Evolutionary conservation across 208 protist species (phyloP), one percentile per base, ranked within the genome.

Genomic region (Phytomonas sp.): DNA sequence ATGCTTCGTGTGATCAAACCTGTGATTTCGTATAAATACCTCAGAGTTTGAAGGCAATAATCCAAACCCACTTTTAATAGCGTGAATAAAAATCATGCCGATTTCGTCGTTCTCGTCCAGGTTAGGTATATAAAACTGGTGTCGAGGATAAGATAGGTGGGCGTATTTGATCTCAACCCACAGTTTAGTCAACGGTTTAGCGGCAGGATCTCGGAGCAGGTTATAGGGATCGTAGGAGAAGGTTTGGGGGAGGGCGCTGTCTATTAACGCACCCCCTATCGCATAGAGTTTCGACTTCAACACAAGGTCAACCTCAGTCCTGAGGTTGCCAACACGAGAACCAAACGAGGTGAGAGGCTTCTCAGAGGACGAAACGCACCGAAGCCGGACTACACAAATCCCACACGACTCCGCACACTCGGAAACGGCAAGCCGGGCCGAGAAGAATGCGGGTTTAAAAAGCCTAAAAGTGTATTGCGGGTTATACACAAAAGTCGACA

Each of bases 401-500:
- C 59, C 77, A 61, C 82, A 89, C 14, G 75, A 72, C 66, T 78
- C 71, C 34, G 71, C 74, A 63, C 70, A 68, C 33, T 63, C 68
- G 1, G 70, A 65, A 37, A 79, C 77, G 76, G 82, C 66, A 67
- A 89, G 72, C 0, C 86, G 77, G 66, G 85, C 73, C 23, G 83
- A 89, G 37, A 92, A 40, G 70, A 81, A 78, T 30, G 83, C 78
- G n/a, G 88, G 77, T 61, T 82, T 79, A 16, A 70, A 66, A 0
- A 94, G 69, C 26, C 73, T 77, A 19, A 94, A 77, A n/a, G 67
- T 32, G 78, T 92, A 94, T 75, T 94, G 89, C 34, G 82, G 75
- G 52, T 79, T 79, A 78, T 83, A 92, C 66, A 88, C 78, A 71
- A 89, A 92, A 12, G 86, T 89, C 56, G 80, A 69, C 34, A 70